These are phyloP conservation scores for Saccharomycopsis guyanensis DNA, from an alignment of 805 yeast species.

Conservation along the genomic window DNA sequence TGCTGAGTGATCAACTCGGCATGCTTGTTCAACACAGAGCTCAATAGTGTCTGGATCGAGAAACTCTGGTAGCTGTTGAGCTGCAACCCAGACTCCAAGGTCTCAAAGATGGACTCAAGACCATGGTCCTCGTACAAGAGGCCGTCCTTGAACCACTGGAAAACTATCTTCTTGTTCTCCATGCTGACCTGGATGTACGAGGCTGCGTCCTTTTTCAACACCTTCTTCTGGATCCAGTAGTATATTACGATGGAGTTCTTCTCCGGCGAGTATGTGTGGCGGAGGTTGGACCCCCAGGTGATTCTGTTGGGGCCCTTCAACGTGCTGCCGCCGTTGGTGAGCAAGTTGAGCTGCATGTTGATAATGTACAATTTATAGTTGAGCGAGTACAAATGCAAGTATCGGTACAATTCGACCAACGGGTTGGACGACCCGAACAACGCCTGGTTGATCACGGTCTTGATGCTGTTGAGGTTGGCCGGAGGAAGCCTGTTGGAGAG, in stretches of 20 bases:
- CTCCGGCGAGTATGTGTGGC: constrained; percentile 9
- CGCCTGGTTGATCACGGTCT: constrained; percentile 6
- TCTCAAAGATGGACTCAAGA: constrained; percentile 11
- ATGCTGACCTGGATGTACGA: constrained; percentile 8
- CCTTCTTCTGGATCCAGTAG: constrained; percentile 19
- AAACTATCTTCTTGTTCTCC: constrained; percentile 4
- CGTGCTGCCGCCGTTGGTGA: constrained; percentile 6
- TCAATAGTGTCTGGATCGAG: constrained; percentile 16
- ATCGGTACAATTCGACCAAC: constrained; percentile 11
- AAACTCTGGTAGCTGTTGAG: constrained; percentile 1
- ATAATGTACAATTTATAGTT: constrained; percentile 17
- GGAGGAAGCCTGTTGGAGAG: constrained; percentile 7
- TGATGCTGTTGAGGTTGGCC: constrained; percentile 6
- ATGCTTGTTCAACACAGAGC: constrained; percentile 16
- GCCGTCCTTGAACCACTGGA: constrained; percentile 20
- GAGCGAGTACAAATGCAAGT: constrained; percentile 16
- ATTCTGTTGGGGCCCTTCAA: constrained; percentile 15
- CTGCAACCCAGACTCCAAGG: constrained; percentile 4
- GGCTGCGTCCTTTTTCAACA: constrained; percentile 9
- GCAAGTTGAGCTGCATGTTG: constrained; percentile 9
- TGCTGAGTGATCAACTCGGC: constrained; percentile 11
- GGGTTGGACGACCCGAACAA: constrained; percentile 11
- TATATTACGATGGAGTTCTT: constrained; percentile 9
- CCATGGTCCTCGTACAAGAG: constrained; percentile 5
- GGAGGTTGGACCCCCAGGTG: constrained; percentile 20